phyloP scores from a whole-genome alignment of 495 filamentous ascomycete genomes.

The Aspergillus haitiensis region DNA sequence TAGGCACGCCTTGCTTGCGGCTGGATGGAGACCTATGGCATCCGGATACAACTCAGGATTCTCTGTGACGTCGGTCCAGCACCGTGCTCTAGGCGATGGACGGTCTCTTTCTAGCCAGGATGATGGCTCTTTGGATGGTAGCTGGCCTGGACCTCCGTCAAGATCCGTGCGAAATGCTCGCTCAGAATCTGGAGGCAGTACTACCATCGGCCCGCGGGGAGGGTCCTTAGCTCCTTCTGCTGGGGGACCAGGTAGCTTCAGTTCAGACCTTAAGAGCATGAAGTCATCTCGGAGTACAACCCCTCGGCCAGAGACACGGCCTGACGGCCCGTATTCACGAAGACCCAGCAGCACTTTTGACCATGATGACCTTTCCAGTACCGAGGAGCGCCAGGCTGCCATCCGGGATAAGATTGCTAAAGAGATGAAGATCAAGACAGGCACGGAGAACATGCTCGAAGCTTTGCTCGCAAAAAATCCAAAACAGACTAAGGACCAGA shows the following conservation, averaged over 20 bases:
- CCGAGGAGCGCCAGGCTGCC: conserved; percentile 72
- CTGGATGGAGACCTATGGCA: conserved; percentile 53
- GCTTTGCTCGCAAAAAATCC: conserved; percentile 91
- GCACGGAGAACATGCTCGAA: conserved; percentile 95
- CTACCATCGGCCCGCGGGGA: conserved; percentile 60
- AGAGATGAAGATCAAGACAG: conserved; percentile 95
- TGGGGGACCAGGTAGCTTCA: conserved; percentile 86
- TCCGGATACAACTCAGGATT: conserved; percentile 50
- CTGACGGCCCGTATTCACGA: conserved; percentile 56
- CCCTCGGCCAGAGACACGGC: conserved; percentile 69
- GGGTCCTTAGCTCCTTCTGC: conserved; percentile 62
- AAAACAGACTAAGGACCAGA: conserved; percentile 92
- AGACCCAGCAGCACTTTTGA: conserved; percentile 66
- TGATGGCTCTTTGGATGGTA: conserved; percentile 49
- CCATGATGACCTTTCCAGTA: conserved; percentile 55
- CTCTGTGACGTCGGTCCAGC: conserved; percentile 72
- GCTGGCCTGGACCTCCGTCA: conserved; percentile 49
- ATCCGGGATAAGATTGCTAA: conserved; percentile 83
- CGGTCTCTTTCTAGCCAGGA: conserved; percentile 56
- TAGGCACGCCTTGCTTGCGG: conserved; percentile 37
- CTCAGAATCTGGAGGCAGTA: conserved; percentile 60
- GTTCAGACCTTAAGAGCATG: conserved; percentile 80
- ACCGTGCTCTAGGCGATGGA: conserved; percentile 58
- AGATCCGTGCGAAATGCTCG: conserved; percentile 45
- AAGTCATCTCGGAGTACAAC: conserved; percentile 64